Percentiles rank a stretch among this genome's conserved stretches.
phyloP scores from a whole-genome alignment of 1,139 yeast species.

The Geotrichum citri-aurantii region DNA sequence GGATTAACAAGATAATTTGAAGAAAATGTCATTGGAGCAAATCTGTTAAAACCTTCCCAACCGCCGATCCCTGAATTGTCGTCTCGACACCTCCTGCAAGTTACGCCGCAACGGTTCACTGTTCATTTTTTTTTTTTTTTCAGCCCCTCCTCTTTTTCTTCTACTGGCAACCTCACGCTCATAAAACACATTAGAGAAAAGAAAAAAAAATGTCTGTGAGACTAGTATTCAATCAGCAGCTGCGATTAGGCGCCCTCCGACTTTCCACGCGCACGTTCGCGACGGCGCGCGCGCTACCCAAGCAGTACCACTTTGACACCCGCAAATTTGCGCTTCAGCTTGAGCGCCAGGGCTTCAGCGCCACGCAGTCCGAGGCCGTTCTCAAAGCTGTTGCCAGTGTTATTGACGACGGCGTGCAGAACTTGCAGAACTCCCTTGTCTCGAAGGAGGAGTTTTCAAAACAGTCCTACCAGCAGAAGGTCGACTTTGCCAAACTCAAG shows the following conservation, averaged over 20 bases:
- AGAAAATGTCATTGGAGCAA: slow-evolving; percentile 2
- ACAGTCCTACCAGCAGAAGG: slow-evolving; percentile 90
- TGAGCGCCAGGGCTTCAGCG: slow-evolving; percentile 64
- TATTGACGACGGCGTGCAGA: slow-evolving; percentile 72
- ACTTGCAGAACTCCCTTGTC: slow-evolving; percentile 70
- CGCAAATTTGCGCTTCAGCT: slow-evolving; percentile 66
- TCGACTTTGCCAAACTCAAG: slow-evolving; percentile 88
- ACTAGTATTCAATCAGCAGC: background rate
- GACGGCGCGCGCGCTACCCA: slow-evolving; percentile 5
- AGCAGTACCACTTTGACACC: slow-evolving; percentile 58
- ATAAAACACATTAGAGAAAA: no score
- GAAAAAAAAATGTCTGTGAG: background rate
- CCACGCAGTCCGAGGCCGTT: slow-evolving; percentile 75
- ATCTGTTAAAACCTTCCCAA: background rate
- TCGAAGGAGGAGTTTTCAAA: slow-evolving; percentile 76
- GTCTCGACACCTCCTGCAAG: background rate
- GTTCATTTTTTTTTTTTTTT: background rate
- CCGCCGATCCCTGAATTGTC: background rate
- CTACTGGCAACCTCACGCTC: background rate
- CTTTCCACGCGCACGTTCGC: background rate
- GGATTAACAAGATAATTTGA: background rate
- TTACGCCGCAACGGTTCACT: background rate
- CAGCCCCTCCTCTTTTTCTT: background rate
- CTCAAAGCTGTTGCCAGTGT: slow-evolving; percentile 71
- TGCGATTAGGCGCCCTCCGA: background rate